phyloP scores from a whole-genome alignment of 2,329 filamentous ascomycete genomes.

The Sporothrix schenckii region DNA sequence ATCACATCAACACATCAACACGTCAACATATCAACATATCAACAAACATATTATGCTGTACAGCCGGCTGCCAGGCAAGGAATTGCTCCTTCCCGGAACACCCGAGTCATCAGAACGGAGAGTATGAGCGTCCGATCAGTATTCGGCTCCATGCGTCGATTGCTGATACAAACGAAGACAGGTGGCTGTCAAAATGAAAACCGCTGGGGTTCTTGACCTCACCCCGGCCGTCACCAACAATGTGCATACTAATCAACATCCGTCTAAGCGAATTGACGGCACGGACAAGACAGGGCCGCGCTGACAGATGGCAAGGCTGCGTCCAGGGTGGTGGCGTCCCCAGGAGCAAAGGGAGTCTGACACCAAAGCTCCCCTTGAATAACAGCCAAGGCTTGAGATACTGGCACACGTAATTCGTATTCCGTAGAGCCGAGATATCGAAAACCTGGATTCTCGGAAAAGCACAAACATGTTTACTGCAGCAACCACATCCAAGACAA shows the following conservation, averaged over 20 bases:
- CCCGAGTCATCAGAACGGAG: neutral
- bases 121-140: neutral
- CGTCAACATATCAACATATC: too few relatives aligned
- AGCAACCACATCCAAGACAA: neutral
- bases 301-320: slow-evolving; percentile 21
- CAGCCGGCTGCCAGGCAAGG: too few relatives aligned
- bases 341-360: neutral
- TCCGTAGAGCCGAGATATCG: neutral
- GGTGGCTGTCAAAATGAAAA: too few relatives aligned
- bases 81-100: neutral
- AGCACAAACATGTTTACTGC: too few relatives aligned
- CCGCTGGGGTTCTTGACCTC: too few relatives aligned
- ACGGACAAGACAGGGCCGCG: neutral
- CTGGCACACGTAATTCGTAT: too few relatives aligned
- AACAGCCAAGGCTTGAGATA: slow-evolving; percentile 22
- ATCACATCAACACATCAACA: slow-evolving; percentile 5
- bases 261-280: neutral
- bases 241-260: neutral
- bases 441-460: too few relatives aligned
- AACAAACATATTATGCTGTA: too few relatives aligned
- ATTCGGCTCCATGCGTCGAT: neutral
- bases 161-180: too few relatives aligned
- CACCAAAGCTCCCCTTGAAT: neutral
- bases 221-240: neutral
- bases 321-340: neutral